Percentiles rank a stretch among this genome's conserved stretches.
Evolutionary conservation across 2,329 filamentous ascomycete genomes (phyloP).

Genomic region (Ophiocordyceps camponoti-floridani): DNA sequence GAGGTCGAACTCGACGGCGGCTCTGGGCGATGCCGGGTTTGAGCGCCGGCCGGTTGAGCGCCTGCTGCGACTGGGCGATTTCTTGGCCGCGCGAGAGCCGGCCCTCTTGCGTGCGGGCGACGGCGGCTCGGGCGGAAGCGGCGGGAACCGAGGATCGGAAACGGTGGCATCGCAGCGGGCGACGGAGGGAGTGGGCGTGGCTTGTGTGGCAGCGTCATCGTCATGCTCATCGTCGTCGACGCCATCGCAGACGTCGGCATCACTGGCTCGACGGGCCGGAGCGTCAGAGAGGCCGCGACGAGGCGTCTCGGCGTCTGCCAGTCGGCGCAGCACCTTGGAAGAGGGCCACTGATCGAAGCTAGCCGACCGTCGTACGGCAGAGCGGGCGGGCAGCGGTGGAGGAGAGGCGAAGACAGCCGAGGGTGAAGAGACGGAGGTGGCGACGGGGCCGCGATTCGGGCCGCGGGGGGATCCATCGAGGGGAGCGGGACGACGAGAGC

Average conservation of each 20-base stretch:
- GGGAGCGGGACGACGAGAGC: conserved; percentile 22
- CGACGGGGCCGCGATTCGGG: conserved; percentile 18
- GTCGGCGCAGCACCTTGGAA: conserved; percentile 8
- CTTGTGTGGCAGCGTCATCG: background rate
- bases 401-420: conserved; percentile 18
- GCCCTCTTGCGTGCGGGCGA: background rate
- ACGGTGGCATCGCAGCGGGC: background rate
- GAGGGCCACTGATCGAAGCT: conserved; percentile 50
- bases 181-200: background rate
- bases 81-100: conserved; percentile 20
- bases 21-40: background rate
- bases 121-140: background rate
- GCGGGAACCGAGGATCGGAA: background rate
- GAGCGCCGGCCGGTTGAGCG: conserved; percentile 8
- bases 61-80: conserved; percentile 19
- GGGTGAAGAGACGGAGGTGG: conserved; percentile 11
- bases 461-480: background rate
- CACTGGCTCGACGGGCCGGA: conserved; percentile 15
- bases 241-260: conserved; percentile 3
- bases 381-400: background rate
- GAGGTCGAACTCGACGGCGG: conserved; percentile 15
- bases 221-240: background rate
- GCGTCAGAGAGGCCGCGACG: conserved; percentile 30
- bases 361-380: conserved; percentile 33
- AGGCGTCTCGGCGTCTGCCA: conserved; percentile 17